Evolutionary conservation across 2,329 filamentous ascomycete species (phyloP), one percentile per base, ranked within the genome.

Genomic region (Fusarium miscanthi): DNA sequence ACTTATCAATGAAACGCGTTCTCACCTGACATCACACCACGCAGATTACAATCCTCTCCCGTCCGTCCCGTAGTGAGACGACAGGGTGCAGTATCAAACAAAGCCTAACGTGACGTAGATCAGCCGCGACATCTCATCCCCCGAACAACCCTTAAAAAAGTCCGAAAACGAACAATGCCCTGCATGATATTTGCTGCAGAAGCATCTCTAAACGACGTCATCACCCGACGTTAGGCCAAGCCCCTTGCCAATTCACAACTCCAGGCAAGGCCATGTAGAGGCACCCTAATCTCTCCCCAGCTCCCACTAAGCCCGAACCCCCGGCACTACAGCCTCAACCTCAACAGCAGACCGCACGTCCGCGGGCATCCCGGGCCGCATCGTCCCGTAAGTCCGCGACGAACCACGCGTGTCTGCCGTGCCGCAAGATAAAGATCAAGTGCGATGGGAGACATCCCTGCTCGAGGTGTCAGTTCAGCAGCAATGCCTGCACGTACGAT

Each of bases 361-460:
- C 41, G 45, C 48, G 30, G n/a, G 48, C 27, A 14, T n/a, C 45
- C 5, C 51, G 51, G 14, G 23, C 38, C 8, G 46, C 42, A 7
- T 37, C 40, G 14, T 43, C 56, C 14, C 64, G 69, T 31, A 73
- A 70, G 43, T 5, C 48, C 11, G 42, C 52, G 31, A 70, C 52
- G 2, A 66, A 62, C 16, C 43, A 57, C 13, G 70, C 69, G 7
- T 66, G 57, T 12, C 31, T 63, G 5, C 53, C 40, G 7, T 72
- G 68, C 17, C 63, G 68, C 9, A 72, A 68, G 43, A 56, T 56
- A 37, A 72, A 70, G 43, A 63, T 46, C 23, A 70, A 42, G 25
- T 70, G 69, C 9, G 69, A 73, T 11, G 69, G 69, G 33, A 52
- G 31, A 14, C 40, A 66, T 19, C 52, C 70, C 17, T 70, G 60